Percentiles rank a stretch among this genome's conserved stretches.
These are phyloP conservation scores for Lachancea cidri DNA, from an alignment of 805 yeast genomes.

Conservation along the genomic window DNA sequence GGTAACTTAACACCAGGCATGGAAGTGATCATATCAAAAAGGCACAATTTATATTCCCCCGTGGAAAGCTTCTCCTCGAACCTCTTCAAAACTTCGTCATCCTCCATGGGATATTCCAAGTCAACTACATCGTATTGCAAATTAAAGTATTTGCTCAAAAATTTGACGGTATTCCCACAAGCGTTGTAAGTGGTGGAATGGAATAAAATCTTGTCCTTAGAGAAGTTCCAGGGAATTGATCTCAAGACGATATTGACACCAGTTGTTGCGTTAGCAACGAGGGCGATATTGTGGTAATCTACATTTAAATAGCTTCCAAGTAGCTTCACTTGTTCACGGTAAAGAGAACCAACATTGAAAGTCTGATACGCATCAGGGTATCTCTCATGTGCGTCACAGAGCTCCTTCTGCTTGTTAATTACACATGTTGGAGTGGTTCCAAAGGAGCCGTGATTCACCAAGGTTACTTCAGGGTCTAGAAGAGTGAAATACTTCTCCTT, in stretches of 20 bases:
- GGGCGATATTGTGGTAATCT: slow-evolving; percentile 44
- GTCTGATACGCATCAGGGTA: slow-evolving; percentile 47
- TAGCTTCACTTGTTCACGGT: slow-evolving; percentile 33
- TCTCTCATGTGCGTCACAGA: slow-evolving; percentile 25
- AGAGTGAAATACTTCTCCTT: slow-evolving; percentile 42
- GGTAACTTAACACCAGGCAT: slow-evolving; percentile 63
- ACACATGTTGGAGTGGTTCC: slow-evolving; percentile 53
- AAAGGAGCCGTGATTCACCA: slow-evolving; percentile 62
- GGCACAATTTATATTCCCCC: slow-evolving; percentile 35
- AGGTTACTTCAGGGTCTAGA: slow-evolving; percentile 37
- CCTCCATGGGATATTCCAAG: slow-evolving; percentile 41
- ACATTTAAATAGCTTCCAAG: slow-evolving; percentile 44
- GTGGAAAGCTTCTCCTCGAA: slow-evolving; percentile 30
- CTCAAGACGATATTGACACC: slow-evolving; percentile 55
- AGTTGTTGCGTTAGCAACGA: slow-evolving; percentile 55
- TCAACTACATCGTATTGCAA: slow-evolving; percentile 36
- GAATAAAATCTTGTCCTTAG: slow-evolving; percentile 45
- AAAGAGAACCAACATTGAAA: slow-evolving; percentile 25
- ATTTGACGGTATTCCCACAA: slow-evolving; percentile 47
- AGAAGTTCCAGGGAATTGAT: slow-evolving; percentile 42
- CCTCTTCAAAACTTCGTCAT: slow-evolving; percentile 35
- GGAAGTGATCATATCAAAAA: slow-evolving; percentile 56
- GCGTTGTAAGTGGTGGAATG: slow-evolving; percentile 50
- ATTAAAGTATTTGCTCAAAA: slow-evolving; percentile 33
- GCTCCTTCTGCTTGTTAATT: slow-evolving; percentile 33